phyloP scores from a whole-genome alignment of 164 flowering plant species.

The Santalum album region DNA sequence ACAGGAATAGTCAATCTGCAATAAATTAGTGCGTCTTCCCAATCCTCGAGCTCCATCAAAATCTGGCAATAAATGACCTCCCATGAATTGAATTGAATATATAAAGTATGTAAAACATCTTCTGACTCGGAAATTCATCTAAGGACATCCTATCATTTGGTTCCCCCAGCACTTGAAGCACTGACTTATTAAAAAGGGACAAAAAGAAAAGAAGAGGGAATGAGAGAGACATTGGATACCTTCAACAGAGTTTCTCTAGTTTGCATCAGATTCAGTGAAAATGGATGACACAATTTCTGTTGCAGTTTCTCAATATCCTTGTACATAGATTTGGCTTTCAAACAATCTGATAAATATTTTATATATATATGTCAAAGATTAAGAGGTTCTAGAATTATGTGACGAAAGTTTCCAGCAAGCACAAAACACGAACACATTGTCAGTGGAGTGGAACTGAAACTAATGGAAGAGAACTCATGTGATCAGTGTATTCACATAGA shows the following conservation, averaged over 20 bases:
- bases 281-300: slow-evolving; percentile 54
- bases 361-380: slow-evolving; percentile 35
- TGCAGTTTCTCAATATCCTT: slow-evolving; percentile 71
- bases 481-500: not conserved
- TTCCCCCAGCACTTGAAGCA: not conserved
- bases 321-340: slow-evolving; percentile 41
- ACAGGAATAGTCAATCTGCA: slow-evolving; percentile 69
- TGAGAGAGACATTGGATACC: slow-evolving; percentile 25
- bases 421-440: not conserved
- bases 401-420: not conserved
- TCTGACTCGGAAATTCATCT: no score
- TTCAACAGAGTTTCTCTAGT: slow-evolving; percentile 75
- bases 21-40: slow-evolving; percentile 66
- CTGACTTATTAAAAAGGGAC: not conserved
- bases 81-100: not conserved
- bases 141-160: no score
- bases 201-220: not conserved
- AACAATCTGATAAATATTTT: no score
- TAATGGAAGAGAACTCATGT: not conserved
- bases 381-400: no score
- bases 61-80: slow-evolving; percentile 29
- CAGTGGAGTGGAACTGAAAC: not conserved
- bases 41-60: slow-evolving; percentile 66
- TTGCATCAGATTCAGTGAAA: slow-evolving; percentile 59
- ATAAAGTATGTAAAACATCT: not conserved